phyloP scores from a whole-genome alignment of 805 yeast species.

The Scheffersomyces amazonensis region DNA sequence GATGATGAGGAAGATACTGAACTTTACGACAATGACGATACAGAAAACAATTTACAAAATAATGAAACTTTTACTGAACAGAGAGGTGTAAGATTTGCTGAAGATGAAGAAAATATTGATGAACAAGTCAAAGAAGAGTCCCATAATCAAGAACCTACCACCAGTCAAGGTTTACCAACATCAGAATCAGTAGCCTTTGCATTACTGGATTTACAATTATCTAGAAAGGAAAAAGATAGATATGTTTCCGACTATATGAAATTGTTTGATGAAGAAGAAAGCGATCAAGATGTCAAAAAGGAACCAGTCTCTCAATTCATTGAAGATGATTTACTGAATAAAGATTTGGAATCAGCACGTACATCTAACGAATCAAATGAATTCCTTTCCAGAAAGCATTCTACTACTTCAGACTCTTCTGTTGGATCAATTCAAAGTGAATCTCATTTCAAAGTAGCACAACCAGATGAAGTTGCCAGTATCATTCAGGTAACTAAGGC shows the following conservation, averaged over 20 bases:
- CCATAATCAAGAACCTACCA: background rate
- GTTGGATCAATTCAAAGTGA: conserved; percentile 31
- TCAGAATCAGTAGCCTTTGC: conserved; percentile 12
- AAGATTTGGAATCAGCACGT: background rate
- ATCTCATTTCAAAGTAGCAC: conserved; percentile 16
- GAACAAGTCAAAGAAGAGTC: background rate
- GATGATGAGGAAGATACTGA: conserved; percentile 3
- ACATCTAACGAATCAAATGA: background rate
- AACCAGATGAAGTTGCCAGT: conserved; percentile 7
- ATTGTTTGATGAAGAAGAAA: conserved; percentile 17
- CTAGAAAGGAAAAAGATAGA: conserved; percentile 11
- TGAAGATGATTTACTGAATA: background rate
- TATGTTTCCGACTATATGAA: conserved; percentile 26
- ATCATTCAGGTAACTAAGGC: conserved; percentile 1
- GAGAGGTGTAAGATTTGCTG: too few relatives aligned
- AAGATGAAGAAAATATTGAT: background rate
- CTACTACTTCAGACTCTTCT: conserved; percentile 15
- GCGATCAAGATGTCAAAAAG: conserved; percentile 1
- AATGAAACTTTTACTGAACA: background rate
- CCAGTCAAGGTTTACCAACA: background rate
- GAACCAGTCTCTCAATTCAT: background rate
- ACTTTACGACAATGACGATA: conserved; percentile 7
- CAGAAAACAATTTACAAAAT: background rate
- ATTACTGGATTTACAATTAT: conserved; percentile 9
- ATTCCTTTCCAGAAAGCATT: conserved; percentile 3